Evolutionary conservation across 306 rosid genomes (phyloP).

Genomic region (Heteromeles arbutifolia): DNA sequence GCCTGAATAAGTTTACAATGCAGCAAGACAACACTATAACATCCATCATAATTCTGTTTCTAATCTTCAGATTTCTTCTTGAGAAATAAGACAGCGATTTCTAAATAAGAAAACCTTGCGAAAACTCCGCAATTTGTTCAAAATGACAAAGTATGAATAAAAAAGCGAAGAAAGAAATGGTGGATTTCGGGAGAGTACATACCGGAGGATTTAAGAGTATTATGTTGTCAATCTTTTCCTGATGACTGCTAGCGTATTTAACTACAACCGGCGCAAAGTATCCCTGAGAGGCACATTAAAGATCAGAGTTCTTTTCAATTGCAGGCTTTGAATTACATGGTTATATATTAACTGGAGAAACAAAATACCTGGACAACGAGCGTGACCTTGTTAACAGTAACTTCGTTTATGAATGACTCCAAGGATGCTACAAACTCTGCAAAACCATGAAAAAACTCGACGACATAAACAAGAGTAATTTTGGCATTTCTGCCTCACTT

Average conservation of each 20-base stretch:
- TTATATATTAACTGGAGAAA: neutral
- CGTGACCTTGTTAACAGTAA: constrained; percentile 50
- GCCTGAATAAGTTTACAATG: too few relatives aligned
- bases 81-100: neutral
- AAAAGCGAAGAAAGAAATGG: neutral
- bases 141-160: neutral
- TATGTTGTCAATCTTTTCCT: constrained; percentile 57
- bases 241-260: constrained; percentile 59
- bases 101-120: neutral
- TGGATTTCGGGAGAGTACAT: constrained; percentile 13
- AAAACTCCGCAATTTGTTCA: neutral
- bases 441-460: neutral
- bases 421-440: constrained; percentile 73
- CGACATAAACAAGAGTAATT: neutral
- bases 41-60: neutral
- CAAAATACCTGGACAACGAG: constrained; percentile 67
- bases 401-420: constrained; percentile 56
- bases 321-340: neutral
- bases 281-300: constrained; percentile 48
- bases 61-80: neutral
- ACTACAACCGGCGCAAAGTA: constrained; percentile 76
- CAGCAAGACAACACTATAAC: too few relatives aligned
- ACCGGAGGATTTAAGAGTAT: constrained; percentile 85
- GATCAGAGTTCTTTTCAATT: neutral
- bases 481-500: neutral